Conservation (phyloP, 495 filamentous ascomycete species). For the Hypoxylon subgilvum region DNA sequence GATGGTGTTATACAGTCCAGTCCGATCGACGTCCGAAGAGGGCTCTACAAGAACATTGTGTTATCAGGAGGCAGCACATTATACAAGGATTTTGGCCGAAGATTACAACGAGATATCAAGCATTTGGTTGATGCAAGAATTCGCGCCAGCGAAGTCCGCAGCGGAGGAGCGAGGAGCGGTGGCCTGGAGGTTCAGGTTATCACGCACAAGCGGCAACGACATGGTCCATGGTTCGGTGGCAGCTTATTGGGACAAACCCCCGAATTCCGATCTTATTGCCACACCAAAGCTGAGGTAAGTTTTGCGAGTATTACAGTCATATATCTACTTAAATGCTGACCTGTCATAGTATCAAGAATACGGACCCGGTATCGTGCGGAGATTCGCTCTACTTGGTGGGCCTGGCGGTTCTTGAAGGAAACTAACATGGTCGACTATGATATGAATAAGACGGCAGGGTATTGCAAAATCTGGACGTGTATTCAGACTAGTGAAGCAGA, state of each 20-base stretch:
- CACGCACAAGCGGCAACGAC: conserved; percentile 91
- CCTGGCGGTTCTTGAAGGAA: conserved; percentile 68
- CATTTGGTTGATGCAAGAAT: conserved; percentile 79
- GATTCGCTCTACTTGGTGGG: conserved; percentile 92
- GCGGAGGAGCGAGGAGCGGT: conserved; percentile 89
- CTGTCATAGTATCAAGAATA: conserved; percentile 80
- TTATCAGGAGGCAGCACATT: conserved; percentile 94
- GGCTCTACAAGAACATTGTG: conserved; percentile 99
- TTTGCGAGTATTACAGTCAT: too few relatives aligned
- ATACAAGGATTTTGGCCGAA: conserved; percentile 95
- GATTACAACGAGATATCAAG: conserved; percentile 94
- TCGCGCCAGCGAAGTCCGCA: conserved; percentile 74
- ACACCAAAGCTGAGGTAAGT: conserved; percentile 84
- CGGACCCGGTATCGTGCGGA: conserved; percentile 90
- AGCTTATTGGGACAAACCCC: conserved; percentile 95
- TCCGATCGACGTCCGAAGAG: conserved; percentile 94
- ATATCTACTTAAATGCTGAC: conserved; percentile 21
- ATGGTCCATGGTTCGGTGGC: conserved; percentile 99
- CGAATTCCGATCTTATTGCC: conserved; percentile 98
- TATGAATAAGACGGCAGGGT: conserved; percentile 29
- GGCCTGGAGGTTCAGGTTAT: conserved; percentile 96
- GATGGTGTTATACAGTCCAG: conserved; percentile 96
- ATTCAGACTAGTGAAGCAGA: conserved; percentile 32
- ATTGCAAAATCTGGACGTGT: conserved; percentile 28
- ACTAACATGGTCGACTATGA: conserved; percentile 12